These are phyloP conservation scores for Cryptococcus deneoformans DNA, from an alignment of 1,284 basidiomycete genomes.

Conservation along the genomic window DNA sequence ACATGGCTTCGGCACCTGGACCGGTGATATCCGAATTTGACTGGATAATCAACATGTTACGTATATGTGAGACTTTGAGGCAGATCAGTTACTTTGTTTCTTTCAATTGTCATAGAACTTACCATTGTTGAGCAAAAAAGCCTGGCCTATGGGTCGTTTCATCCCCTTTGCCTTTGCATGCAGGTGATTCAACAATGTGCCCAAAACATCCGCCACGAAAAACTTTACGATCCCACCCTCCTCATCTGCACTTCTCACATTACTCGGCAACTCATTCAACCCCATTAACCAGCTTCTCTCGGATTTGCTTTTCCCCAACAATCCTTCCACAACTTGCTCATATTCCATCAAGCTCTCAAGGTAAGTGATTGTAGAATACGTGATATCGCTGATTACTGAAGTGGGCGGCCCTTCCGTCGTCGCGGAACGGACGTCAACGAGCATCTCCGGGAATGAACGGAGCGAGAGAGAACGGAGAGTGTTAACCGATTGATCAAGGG, in stretches of 20 bases:
- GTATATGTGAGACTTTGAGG: slow-evolving; percentile 44
- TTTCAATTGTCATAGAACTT: slow-evolving; percentile 14
- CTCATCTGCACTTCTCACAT: slow-evolving; percentile 30
- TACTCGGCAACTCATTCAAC: slow-evolving; percentile 33
- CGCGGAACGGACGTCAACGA: slow-evolving; percentile 43
- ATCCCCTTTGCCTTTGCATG: slow-evolving; percentile 33
- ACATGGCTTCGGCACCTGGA: slow-evolving; percentile 45
- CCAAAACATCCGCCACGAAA: slow-evolving; percentile 45
- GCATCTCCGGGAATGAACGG: slow-evolving; percentile 47
- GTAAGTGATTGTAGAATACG: slow-evolving; percentile 43
- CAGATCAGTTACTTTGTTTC: background rate
- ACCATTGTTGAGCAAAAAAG: slow-evolving; percentile 50
- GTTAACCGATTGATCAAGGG: slow-evolving; percentile 21
- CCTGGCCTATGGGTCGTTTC: slow-evolving; percentile 34
- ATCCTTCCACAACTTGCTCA: slow-evolving; percentile 31
- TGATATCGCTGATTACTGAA: slow-evolving; percentile 34
- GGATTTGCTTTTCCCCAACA: slow-evolving; percentile 37
- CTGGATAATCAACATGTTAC: slow-evolving; percentile 34
- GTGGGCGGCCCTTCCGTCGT: slow-evolving; percentile 12
- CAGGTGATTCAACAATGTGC: slow-evolving; percentile 40
- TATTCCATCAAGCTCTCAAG: slow-evolving; percentile 43
- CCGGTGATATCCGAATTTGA: slow-evolving; percentile 45
- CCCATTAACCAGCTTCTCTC: slow-evolving; percentile 53
- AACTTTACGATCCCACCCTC: slow-evolving; percentile 47
- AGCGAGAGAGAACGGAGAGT: slow-evolving; percentile 30